These are phyloP conservation scores for Fusarium sp. DNA, from an alignment of 2,329 filamentous ascomycete species.

Conservation along the genomic window DNA sequence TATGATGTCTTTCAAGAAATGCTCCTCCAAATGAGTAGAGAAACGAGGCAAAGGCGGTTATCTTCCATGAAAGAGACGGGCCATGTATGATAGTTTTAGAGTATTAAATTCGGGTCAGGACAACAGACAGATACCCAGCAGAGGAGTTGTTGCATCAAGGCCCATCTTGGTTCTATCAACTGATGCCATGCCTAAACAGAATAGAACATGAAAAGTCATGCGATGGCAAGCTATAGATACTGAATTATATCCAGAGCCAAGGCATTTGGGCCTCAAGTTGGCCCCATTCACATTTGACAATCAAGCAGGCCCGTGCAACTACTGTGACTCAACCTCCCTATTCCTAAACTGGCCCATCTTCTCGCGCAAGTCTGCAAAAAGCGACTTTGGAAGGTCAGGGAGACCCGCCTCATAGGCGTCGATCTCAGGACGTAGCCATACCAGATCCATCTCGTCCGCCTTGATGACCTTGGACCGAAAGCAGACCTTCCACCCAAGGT, in stretches of 20 bases:
- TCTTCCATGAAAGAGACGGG: not conserved
- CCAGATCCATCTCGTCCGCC: not conserved
- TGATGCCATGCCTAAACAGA: not conserved
- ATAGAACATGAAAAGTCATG: not conserved
- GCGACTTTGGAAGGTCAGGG: not conserved
- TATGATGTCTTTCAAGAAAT: not conserved
- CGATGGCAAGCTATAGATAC: not conserved
- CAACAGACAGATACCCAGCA: not conserved
- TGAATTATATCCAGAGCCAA: not conserved
- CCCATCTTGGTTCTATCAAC: not conserved
- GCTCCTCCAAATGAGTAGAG: not conserved
- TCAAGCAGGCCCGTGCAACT: not conserved
- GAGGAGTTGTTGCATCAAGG: not conserved
- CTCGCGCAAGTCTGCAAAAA: not conserved
- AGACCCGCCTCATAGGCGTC: not conserved
- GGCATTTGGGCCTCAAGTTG: not conserved
- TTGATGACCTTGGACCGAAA: not conserved
- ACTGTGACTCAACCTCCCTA: not conserved
- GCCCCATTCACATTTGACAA: not conserved
- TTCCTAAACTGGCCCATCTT: not conserved
- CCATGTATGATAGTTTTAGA: not conserved
- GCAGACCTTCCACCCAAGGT: not conserved
- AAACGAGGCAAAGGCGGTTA: not conserved
- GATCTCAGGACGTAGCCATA: not conserved
- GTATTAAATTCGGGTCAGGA: not conserved